Percentiles rank a stretch among this genome's conserved stretches.
Evolutionary conservation across 148 eudicot species (phyloP).

Genomic region (Rhododendron griersonianum): DNA sequence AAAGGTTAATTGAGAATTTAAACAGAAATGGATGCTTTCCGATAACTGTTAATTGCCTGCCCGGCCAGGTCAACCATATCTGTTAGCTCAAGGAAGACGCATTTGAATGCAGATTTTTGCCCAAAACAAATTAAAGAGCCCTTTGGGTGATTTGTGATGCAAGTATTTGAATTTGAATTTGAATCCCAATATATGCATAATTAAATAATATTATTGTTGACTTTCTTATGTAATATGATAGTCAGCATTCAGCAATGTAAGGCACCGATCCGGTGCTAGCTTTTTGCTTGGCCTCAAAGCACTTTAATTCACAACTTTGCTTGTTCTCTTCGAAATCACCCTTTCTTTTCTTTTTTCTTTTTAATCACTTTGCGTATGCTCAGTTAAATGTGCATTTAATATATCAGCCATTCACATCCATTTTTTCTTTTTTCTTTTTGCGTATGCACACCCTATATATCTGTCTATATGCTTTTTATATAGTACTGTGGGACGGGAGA

Average conservation of each 20-base stretch:
- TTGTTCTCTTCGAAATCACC: slow-evolving; percentile 7
- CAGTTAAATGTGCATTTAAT: not conserved
- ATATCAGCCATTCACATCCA: not conserved
- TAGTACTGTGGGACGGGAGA: not conserved
- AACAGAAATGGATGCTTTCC: too few relatives aligned
- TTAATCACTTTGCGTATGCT: slow-evolving; percentile 14
- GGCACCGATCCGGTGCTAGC: not conserved
- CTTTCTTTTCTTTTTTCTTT: not conserved
- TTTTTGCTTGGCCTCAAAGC: slow-evolving; percentile 8
- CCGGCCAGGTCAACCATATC: not conserved
- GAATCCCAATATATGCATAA: not conserved
- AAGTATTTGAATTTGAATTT: not conserved
- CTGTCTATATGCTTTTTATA: not conserved
- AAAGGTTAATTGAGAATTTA: too few relatives aligned
- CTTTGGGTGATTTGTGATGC: not conserved
- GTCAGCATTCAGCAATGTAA: not conserved
- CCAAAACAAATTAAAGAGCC: not conserved
- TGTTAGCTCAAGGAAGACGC: not conserved
- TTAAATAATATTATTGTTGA: not conserved
- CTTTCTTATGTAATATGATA: not conserved
- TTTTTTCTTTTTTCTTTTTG: not conserved
- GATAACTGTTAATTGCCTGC: too few relatives aligned
- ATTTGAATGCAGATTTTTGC: not conserved
- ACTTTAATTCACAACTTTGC: not conserved
- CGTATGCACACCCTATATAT: not conserved